Percentiles rank a stretch among this genome's conserved stretches.
Conservation (phyloP, 805 yeast species). For the Cyberlindnera xylosilytica region DNA sequence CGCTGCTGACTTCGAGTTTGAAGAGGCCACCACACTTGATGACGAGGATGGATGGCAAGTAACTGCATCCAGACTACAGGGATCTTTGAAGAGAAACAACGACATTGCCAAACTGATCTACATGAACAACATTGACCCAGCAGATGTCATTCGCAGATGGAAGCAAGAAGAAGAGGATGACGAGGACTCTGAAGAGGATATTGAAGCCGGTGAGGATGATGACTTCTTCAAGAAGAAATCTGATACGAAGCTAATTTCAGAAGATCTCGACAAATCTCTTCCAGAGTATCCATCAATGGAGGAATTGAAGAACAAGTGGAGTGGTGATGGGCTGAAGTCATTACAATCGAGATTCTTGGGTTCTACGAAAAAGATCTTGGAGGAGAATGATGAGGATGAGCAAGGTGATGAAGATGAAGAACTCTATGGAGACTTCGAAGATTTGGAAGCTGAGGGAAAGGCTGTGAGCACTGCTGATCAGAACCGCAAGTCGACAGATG, state of each 20-base stretch:
- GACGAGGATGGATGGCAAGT: conserved; percentile 37
- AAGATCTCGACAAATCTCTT: conserved; percentile 36
- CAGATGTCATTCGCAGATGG: conserved; percentile 73
- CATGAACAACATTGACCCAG: conserved; percentile 71
- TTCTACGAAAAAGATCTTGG: conserved; percentile 46
- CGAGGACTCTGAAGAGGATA: conserved; percentile 36
- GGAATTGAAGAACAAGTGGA: conserved; percentile 45
- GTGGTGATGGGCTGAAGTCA: conserved; percentile 37
- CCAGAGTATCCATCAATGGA: conserved; percentile 40
- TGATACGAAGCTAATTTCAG: conserved; percentile 29
- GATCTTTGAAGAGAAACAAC: conserved; percentile 58
- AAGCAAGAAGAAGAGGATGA: conserved; percentile 45
- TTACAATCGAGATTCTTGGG: conserved; percentile 48
- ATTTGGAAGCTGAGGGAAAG: conserved; percentile 37
- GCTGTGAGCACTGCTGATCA: conserved; percentile 16
- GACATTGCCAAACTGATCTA: conserved; percentile 80
- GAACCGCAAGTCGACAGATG: conserved; percentile 20
- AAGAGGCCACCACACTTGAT: conserved; percentile 51
- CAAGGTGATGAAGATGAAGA: conserved; percentile 45
- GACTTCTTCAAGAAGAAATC: conserved; percentile 56
- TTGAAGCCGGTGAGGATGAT: conserved; percentile 38
- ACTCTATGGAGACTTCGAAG: conserved; percentile 55
- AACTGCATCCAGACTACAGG: conserved; percentile 61
- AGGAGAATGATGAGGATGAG: conserved; percentile 30
- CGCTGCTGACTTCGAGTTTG: conserved; percentile 37